A percentile compares a stretch with the other conserved stretches of the same genome.
Evolutionary conservation across 345 rosid species (phyloP).

Genomic region (Lumnitzera racemosa): DNA sequence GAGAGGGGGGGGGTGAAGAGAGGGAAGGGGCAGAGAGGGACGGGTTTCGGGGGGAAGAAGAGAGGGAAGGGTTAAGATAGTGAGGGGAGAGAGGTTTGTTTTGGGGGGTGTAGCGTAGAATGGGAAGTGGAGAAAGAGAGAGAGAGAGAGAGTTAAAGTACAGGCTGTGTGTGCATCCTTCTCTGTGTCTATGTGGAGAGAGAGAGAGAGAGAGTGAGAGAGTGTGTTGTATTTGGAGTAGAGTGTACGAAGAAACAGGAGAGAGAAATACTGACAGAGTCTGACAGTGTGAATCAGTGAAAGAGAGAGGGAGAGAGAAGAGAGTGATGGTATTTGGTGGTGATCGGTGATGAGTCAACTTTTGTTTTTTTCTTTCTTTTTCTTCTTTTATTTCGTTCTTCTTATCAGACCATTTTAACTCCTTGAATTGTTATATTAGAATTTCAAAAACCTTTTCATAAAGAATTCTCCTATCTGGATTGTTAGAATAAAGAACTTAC

Average conservation of each 20-base stretch:
- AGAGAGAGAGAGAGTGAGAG: not conserved
- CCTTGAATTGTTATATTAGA: no score
- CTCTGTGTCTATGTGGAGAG: no score
- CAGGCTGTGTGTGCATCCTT: no score
- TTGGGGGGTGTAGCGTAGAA: not conserved
- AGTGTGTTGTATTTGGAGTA: not conserved
- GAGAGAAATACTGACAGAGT: not conserved
- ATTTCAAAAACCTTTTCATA: no score
- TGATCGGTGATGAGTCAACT: conserved; percentile 4
- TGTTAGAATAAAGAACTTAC: no score
- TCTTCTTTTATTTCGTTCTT: not conserved
- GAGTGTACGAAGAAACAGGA: not conserved
- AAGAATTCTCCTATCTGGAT: no score
- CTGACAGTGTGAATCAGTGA: not conserved
- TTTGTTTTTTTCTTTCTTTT: not conserved
- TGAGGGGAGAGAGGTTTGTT: not conserved
- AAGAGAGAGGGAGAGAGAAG: conserved; percentile 6
- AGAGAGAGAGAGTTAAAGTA: not conserved
- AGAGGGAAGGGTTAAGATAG: not conserved
- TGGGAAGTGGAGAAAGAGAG: not conserved
- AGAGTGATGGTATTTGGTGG: conserved; percentile 2
- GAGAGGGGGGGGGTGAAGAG: not conserved
- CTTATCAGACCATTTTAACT: no score
- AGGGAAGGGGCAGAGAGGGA: not conserved
- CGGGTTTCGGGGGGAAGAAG: not conserved